These are phyloP conservation scores for Polygonum aviculare DNA, from an alignment of 148 eudicot genomes.

Conservation along the genomic window DNA sequence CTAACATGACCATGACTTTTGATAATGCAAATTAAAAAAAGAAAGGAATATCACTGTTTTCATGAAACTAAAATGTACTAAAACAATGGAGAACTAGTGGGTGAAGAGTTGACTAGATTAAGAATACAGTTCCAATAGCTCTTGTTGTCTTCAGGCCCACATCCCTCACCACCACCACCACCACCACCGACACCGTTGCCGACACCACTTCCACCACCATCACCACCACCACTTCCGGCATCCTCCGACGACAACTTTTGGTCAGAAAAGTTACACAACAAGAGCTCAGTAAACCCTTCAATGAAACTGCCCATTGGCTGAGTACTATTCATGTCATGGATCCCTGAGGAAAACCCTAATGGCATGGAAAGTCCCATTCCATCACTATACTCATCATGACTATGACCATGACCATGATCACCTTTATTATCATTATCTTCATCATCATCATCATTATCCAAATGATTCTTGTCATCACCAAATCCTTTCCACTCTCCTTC, in stretches of 20 bases:
- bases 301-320: conserved; percentile 29
- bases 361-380: conserved; percentile 24
- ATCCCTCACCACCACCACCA: conserved; percentile 1
- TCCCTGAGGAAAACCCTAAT: conserved; percentile 14
- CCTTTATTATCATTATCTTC: not conserved
- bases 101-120: conserved; percentile 68
- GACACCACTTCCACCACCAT: conserved; percentile 9
- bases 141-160: conserved; percentile 56
- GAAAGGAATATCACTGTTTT: not conserved
- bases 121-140: conserved; percentile 86
- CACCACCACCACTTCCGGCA: not conserved
- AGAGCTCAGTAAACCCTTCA: conserved; percentile 65
- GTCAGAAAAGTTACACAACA: conserved; percentile 31
- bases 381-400: conserved; percentile 11
- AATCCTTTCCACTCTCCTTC: conserved; percentile 2
- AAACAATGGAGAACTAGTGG: conserved; percentile 57
- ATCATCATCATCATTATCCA: not conserved
- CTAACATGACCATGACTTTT: not conserved
- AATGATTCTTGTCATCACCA: not conserved
- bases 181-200: conserved; percentile 2
- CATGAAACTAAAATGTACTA: conserved; percentile 13
- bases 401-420: not conserved
- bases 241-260: conserved; percentile 18
- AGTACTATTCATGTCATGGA: not conserved
- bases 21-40: not conserved